These are phyloP conservation scores for Fusarium burgessii DNA, from an alignment of 2,329 filamentous ascomycete species.

Conservation along the genomic window DNA sequence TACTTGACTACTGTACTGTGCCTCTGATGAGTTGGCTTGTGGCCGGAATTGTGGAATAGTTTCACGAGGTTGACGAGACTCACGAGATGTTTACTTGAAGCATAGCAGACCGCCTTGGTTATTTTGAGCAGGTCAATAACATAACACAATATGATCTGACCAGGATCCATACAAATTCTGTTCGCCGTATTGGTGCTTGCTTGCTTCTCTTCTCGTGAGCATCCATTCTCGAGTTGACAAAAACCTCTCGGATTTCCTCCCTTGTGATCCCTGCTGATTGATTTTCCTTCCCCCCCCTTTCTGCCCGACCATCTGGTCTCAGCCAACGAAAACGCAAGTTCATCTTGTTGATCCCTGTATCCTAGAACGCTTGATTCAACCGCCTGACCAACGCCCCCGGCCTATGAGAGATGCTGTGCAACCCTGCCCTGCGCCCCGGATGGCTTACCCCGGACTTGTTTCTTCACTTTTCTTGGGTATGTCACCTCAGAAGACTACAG, in stretches of 20 bases:
- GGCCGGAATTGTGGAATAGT: neutral
- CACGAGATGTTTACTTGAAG: constrained; percentile 13
- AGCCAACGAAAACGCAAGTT: constrained; percentile 27
- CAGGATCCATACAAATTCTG: neutral
- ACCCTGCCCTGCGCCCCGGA: constrained; percentile 29
- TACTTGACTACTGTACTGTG: neutral
- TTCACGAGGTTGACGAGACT: constrained; percentile 1
- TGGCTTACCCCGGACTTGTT: constrained; percentile 42
- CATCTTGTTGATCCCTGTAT: constrained; percentile 32
- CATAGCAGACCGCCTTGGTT: neutral
- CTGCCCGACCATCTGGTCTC: constrained; percentile 33
- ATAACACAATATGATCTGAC: constrained; percentile 22
- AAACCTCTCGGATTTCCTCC: constrained; percentile 30
- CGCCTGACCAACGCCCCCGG: constrained; percentile 42
- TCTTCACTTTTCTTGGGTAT: neutral
- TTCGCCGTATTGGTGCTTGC: constrained; percentile 10
- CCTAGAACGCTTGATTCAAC: constrained; percentile 45
- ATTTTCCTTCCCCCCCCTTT: constrained; percentile 26
- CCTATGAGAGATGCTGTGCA: constrained; percentile 36
- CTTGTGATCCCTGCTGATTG: constrained; percentile 23
- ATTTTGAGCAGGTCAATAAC: constrained; percentile 8
- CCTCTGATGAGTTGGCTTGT: constrained; percentile 7
- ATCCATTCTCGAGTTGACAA: neutral
- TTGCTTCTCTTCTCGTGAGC: neutral
- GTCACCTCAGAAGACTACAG: neutral